Evolutionary conservation across 2,329 filamentous ascomycete species (phyloP).

Genomic region (Neoscytalidium dimidiatum): DNA sequence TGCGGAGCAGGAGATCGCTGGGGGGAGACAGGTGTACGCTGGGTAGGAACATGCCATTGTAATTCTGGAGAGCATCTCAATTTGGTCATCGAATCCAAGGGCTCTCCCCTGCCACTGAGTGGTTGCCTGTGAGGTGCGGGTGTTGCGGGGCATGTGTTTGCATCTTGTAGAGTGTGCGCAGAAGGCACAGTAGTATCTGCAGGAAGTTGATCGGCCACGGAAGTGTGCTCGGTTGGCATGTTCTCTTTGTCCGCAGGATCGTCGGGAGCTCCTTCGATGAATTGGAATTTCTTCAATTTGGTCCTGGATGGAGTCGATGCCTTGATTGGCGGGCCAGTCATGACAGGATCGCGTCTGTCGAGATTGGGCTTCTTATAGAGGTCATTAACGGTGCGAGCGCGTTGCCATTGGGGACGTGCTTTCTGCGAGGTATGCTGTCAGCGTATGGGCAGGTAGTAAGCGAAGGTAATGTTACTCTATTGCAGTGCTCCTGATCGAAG

Average conservation of each 20-base stretch:
- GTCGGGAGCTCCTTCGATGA: slow-evolving; percentile 41
- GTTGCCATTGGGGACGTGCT: slow-evolving; percentile 33
- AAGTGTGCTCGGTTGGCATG: background rate
- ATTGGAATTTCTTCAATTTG: slow-evolving; percentile 59
- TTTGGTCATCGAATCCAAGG: slow-evolving; percentile 49
- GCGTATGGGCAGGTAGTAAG: background rate
- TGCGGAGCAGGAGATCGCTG: background rate
- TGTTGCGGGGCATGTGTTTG: slow-evolving; percentile 44
- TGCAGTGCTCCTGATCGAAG: slow-evolving; percentile 49
- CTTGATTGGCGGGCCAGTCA: slow-evolving; percentile 44
- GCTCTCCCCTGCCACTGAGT: slow-evolving; percentile 61
- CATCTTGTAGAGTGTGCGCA: slow-evolving; percentile 31
- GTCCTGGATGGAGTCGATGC: slow-evolving; percentile 55
- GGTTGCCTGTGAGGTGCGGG: slow-evolving; percentile 62
- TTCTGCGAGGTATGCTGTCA: background rate
- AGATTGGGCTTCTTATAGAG: slow-evolving; percentile 27
- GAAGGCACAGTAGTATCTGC: slow-evolving; percentile 23
- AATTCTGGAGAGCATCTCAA: slow-evolving; percentile 59
- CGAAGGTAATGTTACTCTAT: background rate
- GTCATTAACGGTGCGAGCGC: slow-evolving; percentile 31
- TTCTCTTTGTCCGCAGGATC: slow-evolving; percentile 50
- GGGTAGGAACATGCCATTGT: slow-evolving; percentile 51
- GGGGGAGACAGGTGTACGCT: slow-evolving; percentile 40
- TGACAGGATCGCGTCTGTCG: slow-evolving; percentile 24
- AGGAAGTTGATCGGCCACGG: background rate